Base-by-base conservation (phyloP, 306 rosid genomes). In the Trifolium dubium region DNA sequence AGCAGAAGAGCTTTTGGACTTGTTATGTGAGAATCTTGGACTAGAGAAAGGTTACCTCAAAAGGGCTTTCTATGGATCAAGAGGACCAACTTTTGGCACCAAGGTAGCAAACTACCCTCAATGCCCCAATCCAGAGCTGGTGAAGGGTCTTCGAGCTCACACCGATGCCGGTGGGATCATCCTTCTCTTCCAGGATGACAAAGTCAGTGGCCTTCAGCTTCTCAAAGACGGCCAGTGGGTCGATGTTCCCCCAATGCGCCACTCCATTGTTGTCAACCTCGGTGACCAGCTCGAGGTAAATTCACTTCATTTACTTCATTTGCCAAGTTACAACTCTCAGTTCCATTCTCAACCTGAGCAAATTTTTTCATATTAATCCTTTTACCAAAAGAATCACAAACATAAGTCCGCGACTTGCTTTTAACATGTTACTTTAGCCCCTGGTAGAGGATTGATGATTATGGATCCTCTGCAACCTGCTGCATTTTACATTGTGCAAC, bases 211-310 rank as follows among this genome's bases (percentile, higher is more conserved):
- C 54, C 90, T 93, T 0, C 98, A 93, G 72, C 83, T 93, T 1
- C 96, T 90, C 54, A 93, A 90, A 64, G 96, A 90, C 30, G 98
- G 76, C 7, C 37, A 81, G 17, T 93, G 98, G 98, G 62, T 93
- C 5, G 93, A 89, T 76, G 98, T 93, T 6, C 98, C 98, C 10
- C 98, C 96, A 3, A 79, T 93, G 88, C 96, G 86, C 71, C 98
- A 93, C 76, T 89, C 98, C 60, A 81, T 93, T 47, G 97, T 93
- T 3, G 70, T 93, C 61, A 93, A 93, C 86, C 79, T 93, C 5
- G 97, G 98, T 6, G 98, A 93, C 78, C 98, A 93, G 10, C 87
- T 93, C 37, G 98, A 93, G 97, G 98, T 90, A 82, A 41, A 5
- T 14, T 10, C 10, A 2, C 19, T 49, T 34, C 53, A n/a, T n/a